phyloP scores from a whole-genome alignment of 1,284 basidiomycete species.

The Austroboletus novae-zelandiae region DNA sequence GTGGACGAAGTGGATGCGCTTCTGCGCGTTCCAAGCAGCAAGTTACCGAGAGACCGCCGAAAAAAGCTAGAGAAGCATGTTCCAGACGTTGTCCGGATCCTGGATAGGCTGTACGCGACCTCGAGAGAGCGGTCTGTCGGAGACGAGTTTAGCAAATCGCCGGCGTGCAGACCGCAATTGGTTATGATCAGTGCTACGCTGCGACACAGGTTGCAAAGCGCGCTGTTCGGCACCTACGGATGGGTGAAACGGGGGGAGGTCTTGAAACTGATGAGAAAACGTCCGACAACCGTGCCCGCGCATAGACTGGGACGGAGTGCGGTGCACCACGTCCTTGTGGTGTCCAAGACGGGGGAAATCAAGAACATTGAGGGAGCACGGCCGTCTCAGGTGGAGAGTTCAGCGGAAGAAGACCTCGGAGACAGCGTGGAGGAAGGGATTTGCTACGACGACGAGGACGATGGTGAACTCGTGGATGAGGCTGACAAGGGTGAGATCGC shows the following conservation, averaged over 20 bases:
- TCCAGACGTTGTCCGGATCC: conserved; percentile 54
- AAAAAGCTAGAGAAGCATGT: conserved; percentile 48
- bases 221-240: conserved; percentile 48
- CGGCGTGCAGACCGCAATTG: conserved; percentile 48
- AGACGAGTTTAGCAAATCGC: conserved; percentile 15
- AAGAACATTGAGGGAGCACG: conserved; percentile 45
- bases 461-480: conserved; percentile 20
- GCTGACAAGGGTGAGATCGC: conserved; percentile 21
- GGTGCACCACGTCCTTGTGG: conserved; percentile 60
- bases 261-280: conserved; percentile 42
- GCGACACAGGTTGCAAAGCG: conserved; percentile 50
- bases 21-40: conserved; percentile 46
- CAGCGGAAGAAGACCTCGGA: conserved; percentile 2
- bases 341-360: conserved; percentile 48
- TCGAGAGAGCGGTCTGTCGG: conserved; percentile 1
- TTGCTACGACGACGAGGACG: conserved; percentile 24
- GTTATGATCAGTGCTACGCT: conserved; percentile 71
- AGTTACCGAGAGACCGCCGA: conserved; percentile 27
- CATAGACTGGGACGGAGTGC: conserved; percentile 34
- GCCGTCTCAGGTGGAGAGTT: conserved; percentile 1
- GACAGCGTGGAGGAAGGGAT: conserved; percentile 10
- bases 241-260: conserved; percentile 51
- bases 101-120: conserved; percentile 51
- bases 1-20: conserved; percentile 77
- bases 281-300: conserved; percentile 24